A percentile compares a stretch with the other conserved stretches of the same genome.
phyloP scores from a whole-genome alignment of 495 filamentous ascomycete genomes.

The Penicillium pulvis region DNA sequence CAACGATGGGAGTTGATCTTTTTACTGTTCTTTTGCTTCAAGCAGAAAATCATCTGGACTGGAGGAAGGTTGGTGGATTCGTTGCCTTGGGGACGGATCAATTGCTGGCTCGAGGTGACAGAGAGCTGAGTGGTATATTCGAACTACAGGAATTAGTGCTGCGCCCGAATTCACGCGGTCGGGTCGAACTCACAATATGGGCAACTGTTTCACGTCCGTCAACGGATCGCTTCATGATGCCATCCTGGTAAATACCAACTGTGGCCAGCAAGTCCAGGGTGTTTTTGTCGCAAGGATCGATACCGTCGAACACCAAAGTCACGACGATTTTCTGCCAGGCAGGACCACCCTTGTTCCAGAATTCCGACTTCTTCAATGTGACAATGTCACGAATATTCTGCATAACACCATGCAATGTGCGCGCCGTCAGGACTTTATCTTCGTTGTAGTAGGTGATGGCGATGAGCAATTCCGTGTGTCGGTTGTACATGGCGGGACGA shows the following conservation, averaged over 20 bases:
- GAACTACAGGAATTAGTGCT: conserved; percentile 55
- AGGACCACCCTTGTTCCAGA: conserved; percentile 98
- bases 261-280: conserved; percentile 93
- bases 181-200: conserved; percentile 65
- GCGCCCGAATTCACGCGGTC: not conserved
- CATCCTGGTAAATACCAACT: conserved; percentile 94
- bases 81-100: conserved; percentile 87
- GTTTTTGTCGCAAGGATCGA: conserved; percentile 96
- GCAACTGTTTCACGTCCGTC: conserved; percentile 94
- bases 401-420: conserved; percentile 96
- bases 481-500: conserved; percentile 97
- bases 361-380: conserved; percentile 95
- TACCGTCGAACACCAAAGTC: conserved; percentile 92
- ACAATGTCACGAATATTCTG: conserved; percentile 98
- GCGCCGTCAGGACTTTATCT: conserved; percentile 89
- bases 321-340: conserved; percentile 99
- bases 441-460: conserved; percentile 99
- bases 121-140: conserved; percentile 99
- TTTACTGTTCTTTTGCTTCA: conserved; percentile 99
- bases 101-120: conserved; percentile 90
- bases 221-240: conserved; percentile 96
- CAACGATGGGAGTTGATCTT: conserved; percentile 99
- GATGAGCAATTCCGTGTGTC: conserved; percentile 94
- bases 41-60: conserved; percentile 97
- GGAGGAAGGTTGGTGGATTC: conserved; percentile 83